phyloP scores from a whole-genome alignment of 2,329 filamentous ascomycete genomes.

The Phyllosticta citrichinensis region DNA sequence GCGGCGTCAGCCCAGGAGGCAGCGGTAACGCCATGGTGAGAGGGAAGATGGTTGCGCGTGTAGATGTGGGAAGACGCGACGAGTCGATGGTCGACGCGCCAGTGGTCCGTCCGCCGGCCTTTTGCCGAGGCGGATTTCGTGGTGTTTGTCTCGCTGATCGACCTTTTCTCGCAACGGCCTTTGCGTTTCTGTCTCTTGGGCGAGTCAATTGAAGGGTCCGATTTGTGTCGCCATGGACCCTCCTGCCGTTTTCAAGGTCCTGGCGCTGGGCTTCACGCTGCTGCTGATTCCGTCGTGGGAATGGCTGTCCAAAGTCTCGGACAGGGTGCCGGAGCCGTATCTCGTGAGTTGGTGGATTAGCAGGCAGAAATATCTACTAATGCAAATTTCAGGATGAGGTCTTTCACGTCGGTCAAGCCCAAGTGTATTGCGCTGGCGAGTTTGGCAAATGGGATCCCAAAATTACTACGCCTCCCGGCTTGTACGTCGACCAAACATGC shows the following conservation, averaged over 20 bases:
- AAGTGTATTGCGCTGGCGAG: conserved; percentile 68
- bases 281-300: conserved; percentile 15
- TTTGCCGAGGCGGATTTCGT: conserved; percentile 7
- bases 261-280: conserved; percentile 7
- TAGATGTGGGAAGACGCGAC: conserved; percentile 4
- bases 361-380: neutral
- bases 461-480: conserved; percentile 87
- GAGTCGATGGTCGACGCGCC: neutral
- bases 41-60: neutral
- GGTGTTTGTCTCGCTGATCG: neutral
- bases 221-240: neutral
- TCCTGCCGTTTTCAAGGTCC: conserved; percentile 6
- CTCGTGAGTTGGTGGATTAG: conserved; percentile 34
- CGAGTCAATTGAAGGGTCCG: neutral
- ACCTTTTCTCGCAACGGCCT: neutral
- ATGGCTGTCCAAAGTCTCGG: conserved; percentile 38
- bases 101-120: neutral
- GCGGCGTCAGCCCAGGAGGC: conserved; percentile 61
- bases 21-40: conserved; percentile 51
- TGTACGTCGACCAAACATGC: conserved; percentile 39
- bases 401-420: conserved; percentile 85
- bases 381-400: conserved; percentile 58
- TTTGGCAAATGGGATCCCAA: conserved; percentile 87
- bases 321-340: conserved; percentile 47
- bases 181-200: neutral